Conservation (phyloP, 768 basidiomycete genomes). For the Boletus subparvulus region DNA sequence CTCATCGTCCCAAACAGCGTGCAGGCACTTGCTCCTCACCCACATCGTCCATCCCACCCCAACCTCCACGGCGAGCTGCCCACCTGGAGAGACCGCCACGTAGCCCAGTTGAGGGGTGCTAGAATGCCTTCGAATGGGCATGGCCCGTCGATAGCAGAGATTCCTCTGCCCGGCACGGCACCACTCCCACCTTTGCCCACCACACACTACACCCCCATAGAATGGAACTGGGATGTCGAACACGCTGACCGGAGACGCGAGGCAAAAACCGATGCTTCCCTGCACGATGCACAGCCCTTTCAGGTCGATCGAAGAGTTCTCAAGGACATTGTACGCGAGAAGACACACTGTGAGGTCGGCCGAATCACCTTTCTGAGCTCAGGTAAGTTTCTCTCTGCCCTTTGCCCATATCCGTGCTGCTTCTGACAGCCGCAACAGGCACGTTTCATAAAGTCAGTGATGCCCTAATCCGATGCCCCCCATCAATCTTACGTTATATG, state of each 20-base stretch:
- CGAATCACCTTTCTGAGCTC: conserved; percentile 73
- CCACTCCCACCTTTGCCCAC: conserved; percentile 15
- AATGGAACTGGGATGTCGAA: conserved; percentile 74
- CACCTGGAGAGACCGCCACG: conserved; percentile 8
- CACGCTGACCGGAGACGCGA: conserved; percentile 69
- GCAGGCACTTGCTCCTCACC: neutral
- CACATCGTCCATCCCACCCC: neutral
- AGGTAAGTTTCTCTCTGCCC: conserved; percentile 43
- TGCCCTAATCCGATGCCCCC: neutral
- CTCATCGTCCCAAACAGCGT: conserved; percentile 3
- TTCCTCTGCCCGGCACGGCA: conserved; percentile 21
- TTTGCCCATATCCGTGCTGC: conserved; percentile 12
- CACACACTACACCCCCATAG: conserved; percentile 28
- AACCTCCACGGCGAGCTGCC: neutral
- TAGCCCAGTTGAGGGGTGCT: neutral
- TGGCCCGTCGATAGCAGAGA: neutral
- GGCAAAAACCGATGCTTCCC: conserved; percentile 57
- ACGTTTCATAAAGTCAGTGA: conserved; percentile 78
- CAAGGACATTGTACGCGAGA: conserved; percentile 75
- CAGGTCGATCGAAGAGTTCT: conserved; percentile 73
- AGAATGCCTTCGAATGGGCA: conserved; percentile 13
- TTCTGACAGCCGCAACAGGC: conserved; percentile 41
- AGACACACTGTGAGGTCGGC: conserved; percentile 62
- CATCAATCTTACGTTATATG: conserved; percentile 6
- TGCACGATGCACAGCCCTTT: conserved; percentile 66